A percentile compares a stretch with the other conserved stretches of the same genome.
Evolutionary conservation across 2,329 filamentous ascomycete genomes (phyloP).

Genomic region (Huntiella bhutanensis): DNA sequence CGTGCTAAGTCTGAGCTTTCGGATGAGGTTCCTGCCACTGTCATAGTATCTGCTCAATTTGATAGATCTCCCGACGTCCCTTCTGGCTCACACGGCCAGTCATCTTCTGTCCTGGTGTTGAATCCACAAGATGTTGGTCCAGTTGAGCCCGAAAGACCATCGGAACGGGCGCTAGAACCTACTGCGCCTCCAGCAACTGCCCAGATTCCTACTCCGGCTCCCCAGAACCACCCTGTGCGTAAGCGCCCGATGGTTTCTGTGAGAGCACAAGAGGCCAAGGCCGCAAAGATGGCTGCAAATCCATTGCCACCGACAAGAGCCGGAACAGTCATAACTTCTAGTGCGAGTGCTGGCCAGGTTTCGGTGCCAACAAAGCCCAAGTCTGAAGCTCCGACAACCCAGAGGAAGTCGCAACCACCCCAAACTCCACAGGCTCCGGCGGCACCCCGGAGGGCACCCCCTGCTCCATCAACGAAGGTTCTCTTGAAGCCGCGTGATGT

Average conservation of each 20-base stretch:
- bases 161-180: too few species aligned
- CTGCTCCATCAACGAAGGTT: background rate
- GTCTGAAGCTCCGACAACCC: too few species aligned
- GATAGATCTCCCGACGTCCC: background rate
- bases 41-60: background rate
- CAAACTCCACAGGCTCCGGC: too few species aligned
- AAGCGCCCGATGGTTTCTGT: background rate
- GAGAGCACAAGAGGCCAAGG: too few species aligned
- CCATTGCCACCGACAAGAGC: too few species aligned
- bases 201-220: background rate
- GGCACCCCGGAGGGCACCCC: background rate
- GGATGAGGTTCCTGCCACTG: background rate
- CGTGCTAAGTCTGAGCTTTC: background rate
- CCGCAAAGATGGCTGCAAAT: too few species aligned
- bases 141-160: background rate
- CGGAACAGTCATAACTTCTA: too few species aligned
- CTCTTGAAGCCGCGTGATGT: slow-evolving; percentile 4
- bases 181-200: background rate
- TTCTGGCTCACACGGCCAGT: background rate
- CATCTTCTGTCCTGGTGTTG: too few species aligned
- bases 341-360: too few species aligned
- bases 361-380: too few species aligned
- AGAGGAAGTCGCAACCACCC: too few species aligned
- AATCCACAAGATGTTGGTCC: background rate
- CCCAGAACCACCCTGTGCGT: background rate